Evolutionary conservation across 2,329 filamentous ascomycete genomes (phyloP).

Genomic region (Fusarium heterosporum): DNA sequence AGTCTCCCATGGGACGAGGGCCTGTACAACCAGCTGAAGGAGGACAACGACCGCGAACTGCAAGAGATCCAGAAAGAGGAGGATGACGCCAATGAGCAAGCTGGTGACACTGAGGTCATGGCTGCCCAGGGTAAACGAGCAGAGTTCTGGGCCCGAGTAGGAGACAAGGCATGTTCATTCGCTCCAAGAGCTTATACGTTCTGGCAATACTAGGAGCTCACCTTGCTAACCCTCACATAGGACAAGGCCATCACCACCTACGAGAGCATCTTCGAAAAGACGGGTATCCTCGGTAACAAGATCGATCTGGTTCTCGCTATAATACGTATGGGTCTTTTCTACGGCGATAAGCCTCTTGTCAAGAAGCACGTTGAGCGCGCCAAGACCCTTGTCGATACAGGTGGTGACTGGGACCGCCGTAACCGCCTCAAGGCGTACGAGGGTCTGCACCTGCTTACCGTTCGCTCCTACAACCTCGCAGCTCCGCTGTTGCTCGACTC

Average conservation of each 20-base stretch:
- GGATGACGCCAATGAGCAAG: conserved; percentile 94
- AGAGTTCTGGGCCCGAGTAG: conserved; percentile 94
- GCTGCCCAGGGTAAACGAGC: conserved; percentile 93
- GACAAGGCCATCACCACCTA: conserved; percentile 94
- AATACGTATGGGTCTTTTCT: conserved; percentile 95
- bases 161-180: conserved; percentile 80
- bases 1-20: conserved; percentile 91
- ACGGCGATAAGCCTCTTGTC: conserved; percentile 89
- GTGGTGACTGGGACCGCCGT: conserved; percentile 97
- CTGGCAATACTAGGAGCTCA: not conserved
- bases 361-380: conserved; percentile 95
- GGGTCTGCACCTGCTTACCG: conserved; percentile 90
- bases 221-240: conserved; percentile 59
- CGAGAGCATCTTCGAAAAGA: conserved; percentile 96
- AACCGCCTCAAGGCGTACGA: conserved; percentile 99
- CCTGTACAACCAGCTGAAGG: conserved; percentile 81
- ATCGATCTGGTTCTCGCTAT: conserved; percentile 97
- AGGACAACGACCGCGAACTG: conserved; percentile 82
- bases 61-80: conserved; percentile 84
- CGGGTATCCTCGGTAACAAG: conserved; percentile 94
- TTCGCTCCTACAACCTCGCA: conserved; percentile 88
- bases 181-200: not conserved
- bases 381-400: conserved; percentile 89
- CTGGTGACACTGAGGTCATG: conserved; percentile 94
- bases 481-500: conserved; percentile 96